Evolutionary conservation across 2,329 filamentous ascomycete genomes (phyloP).

Genomic region (Xylaria sp.): DNA sequence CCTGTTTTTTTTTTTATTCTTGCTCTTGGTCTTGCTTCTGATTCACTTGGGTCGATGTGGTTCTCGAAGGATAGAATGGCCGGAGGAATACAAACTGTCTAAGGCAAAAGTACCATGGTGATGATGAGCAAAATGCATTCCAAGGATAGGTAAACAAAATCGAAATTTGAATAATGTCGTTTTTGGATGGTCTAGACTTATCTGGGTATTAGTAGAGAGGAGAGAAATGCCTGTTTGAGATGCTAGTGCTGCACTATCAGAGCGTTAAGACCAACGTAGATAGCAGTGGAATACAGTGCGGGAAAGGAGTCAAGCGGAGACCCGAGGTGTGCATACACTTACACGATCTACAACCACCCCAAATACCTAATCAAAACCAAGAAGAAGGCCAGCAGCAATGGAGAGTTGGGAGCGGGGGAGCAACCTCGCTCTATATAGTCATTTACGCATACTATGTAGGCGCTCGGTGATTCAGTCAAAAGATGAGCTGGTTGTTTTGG

Average conservation of each 20-base stretch:
- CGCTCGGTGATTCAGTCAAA: slow-evolving; percentile 12
- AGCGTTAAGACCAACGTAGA: neutral
- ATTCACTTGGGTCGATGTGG: too few relatives aligned
- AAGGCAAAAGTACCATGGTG: neutral
- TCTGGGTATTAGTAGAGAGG: neutral
- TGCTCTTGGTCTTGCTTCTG: neutral
- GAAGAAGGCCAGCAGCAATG: neutral
- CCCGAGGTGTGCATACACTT: slow-evolving; percentile 26
- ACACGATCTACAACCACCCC: neutral
- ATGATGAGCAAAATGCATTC: slow-evolving; percentile 1
- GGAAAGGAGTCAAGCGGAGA: neutral
- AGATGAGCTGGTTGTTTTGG: neutral
- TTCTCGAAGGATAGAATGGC: neutral
- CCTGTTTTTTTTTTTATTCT: neutral
- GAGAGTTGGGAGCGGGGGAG: neutral
- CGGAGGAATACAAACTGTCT: neutral
- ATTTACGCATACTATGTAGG: neutral
- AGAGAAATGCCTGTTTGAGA: slow-evolving; percentile 1
- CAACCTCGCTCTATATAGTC: neutral
- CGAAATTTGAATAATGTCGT: neutral
- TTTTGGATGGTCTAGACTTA: neutral
- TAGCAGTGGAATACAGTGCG: slow-evolving; percentile 25
- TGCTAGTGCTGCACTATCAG: neutral
- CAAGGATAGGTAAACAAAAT: neutral
- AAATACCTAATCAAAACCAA: neutral